These are phyloP conservation scores for Corrigiola litoralis DNA, from an alignment of 179 eudicot genomes.

Conservation along the genomic window DNA sequence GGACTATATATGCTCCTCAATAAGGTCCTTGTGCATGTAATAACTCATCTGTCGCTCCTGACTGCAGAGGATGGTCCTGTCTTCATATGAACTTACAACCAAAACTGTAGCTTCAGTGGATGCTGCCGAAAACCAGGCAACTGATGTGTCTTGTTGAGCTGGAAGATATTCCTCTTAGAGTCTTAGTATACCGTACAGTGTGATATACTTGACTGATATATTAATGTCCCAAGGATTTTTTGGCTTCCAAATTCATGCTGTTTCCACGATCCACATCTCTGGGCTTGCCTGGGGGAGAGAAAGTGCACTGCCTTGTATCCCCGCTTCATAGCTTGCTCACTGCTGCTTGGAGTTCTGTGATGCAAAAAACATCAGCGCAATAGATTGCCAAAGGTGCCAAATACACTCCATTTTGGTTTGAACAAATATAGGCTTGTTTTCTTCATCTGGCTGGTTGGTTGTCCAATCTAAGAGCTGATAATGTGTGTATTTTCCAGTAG, in stretches of 20 bases:
- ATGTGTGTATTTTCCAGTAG: no score
- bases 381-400: neutral
- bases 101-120: conserved; percentile 37
- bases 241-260: neutral
- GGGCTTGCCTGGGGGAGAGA: neutral
- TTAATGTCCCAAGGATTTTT: neutral
- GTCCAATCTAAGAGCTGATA: no score
- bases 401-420: neutral
- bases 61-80: conserved; percentile 60
- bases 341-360: neutral
- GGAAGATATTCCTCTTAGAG: conserved; percentile 3
- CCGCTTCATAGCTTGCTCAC: neutral
- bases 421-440: neutral
- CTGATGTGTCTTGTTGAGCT: conserved; percentile 37
- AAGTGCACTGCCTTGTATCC: neutral
- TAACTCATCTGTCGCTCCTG: conserved; percentile 10
- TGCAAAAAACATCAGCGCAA: neutral
- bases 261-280: neutral
- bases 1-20: neutral
- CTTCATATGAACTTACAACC: conserved; percentile 41
- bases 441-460: no score
- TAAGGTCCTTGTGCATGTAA: neutral
- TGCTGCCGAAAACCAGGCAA: conserved; percentile 33
- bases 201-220: neutral
- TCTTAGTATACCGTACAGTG: neutral